Base-by-base conservation (phyloP, 495 filamentous ascomycete genomes). In the Geoglossum glabrum region DNA sequence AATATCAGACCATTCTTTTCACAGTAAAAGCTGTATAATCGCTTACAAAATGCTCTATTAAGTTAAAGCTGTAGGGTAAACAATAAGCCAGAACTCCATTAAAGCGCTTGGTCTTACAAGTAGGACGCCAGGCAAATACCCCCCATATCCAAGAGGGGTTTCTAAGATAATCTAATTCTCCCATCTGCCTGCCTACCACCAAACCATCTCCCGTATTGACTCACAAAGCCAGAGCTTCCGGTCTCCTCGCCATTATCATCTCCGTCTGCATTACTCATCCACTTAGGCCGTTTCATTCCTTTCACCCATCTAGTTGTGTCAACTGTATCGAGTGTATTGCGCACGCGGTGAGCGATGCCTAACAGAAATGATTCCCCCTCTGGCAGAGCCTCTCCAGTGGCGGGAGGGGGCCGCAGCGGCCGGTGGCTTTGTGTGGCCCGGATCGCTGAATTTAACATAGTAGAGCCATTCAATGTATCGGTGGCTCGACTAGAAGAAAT, bases 251-350 rank as follows among this genome's bases (percentile, higher is more conserved):
- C 1, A n/a, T 52, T 26, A 28, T 6, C 1, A n/a, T 52, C 49
- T 15, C 25, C 49, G 8, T 52, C 23, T 15, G 30, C 25, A 31
- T 4, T 31, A 28, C 49, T 13, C 49, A 52, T 52, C 49, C 49
- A 52, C 26, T 30, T 52, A 2, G 49, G 49, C 64, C 81, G 74
- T 65, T 84, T 84, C 64, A 86, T 76, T 15, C 74, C 75, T 60
- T 81, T 77, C 54, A 93, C 63, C 87, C 88, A 94, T 54, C 81
- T 78, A 1, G 90, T 89, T 33, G 81, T 77, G 46, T 90, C 85
- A 19, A 87, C 71, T 6, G 82, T 85, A 55, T 98, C 92, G 55
- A 97, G 78, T 1, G 92, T 95, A 66, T 98, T 98, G 64, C 76
- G 80, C 55, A 98, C 81, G 38, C 92, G 75, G 65, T 94, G 87